These are phyloP conservation scores for Talaromyces marneffei DNA, from an alignment of 2,329 filamentous ascomycete genomes.

Conservation along the genomic window DNA sequence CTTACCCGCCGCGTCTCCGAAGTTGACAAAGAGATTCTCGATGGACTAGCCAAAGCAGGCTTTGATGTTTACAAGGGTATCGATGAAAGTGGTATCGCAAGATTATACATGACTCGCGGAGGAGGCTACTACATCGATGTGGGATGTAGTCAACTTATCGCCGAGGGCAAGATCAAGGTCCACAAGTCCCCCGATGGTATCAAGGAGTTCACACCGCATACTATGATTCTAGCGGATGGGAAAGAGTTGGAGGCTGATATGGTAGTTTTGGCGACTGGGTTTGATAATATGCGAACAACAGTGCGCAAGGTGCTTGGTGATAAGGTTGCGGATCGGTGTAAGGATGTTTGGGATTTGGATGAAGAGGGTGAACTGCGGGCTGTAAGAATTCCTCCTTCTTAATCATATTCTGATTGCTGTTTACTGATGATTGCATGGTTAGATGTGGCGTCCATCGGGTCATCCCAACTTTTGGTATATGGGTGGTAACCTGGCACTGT, in stretches of 20 bases:
- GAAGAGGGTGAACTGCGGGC: conserved; percentile 50
- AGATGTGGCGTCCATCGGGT: conserved; percentile 52
- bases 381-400: conserved; percentile 19
- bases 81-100: conserved; percentile 38
- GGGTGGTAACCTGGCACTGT: conserved; percentile 59
- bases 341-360: conserved; percentile 58
- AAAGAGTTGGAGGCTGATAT: conserved; percentile 54
- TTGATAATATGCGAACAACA: conserved; percentile 62
- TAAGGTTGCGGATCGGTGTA: conserved; percentile 52
- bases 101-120: conserved; percentile 43
- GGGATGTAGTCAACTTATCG: conserved; percentile 49
- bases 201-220: conserved; percentile 43
- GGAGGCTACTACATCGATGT: conserved; percentile 59
- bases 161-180: conserved; percentile 56
- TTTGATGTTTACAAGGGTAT: conserved; percentile 39
- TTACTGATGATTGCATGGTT: not conserved
- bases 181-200: conserved; percentile 54
- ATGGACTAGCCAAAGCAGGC: conserved; percentile 44
- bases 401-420: not conserved
- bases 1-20: conserved; percentile 38
- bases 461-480: conserved; percentile 63
- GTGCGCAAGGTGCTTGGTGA: conserved; percentile 59
- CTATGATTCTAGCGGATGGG: conserved; percentile 50
- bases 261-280: conserved; percentile 59
- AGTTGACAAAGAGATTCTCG: conserved; percentile 40